Conservation (phyloP, 768 basidiomycete genomes). For the Psilocybe tampanensis region DNA sequence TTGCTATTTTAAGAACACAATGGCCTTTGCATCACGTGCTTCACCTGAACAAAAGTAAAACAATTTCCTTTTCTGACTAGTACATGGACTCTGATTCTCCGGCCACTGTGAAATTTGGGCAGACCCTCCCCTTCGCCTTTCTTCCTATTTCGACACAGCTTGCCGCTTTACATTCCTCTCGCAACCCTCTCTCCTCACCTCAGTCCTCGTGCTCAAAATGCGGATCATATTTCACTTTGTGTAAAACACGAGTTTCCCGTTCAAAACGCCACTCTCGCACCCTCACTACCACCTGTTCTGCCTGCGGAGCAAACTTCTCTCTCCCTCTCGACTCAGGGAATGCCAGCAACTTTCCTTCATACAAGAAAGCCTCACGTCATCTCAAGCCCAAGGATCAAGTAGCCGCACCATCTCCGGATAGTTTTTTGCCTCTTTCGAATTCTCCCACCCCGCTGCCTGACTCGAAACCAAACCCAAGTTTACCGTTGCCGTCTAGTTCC, state of each 20-base stretch:
- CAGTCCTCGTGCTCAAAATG: conserved; percentile 49
- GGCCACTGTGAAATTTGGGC: conserved; percentile 47
- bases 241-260: conserved; percentile 39
- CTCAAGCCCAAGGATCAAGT: neutral
- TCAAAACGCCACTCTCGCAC: conserved; percentile 23
- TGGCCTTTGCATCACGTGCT: conserved; percentile 17
- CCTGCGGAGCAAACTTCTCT: conserved; percentile 29
- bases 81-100: conserved; percentile 24
- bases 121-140: conserved; percentile 50
- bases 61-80: neutral
- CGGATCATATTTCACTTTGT: conserved; percentile 45
- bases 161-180: conserved; percentile 61
- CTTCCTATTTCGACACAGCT: conserved; percentile 55
- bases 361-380: conserved; percentile 4
- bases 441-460: neutral
- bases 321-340: conserved; percentile 20
- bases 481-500: neutral
- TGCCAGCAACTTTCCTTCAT: conserved; percentile 18
- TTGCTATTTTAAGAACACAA: conserved; percentile 14
- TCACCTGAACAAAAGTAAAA: neutral
- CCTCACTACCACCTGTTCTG: conserved; percentile 27
- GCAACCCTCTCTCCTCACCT: conserved; percentile 30
- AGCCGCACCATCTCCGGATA: neutral
- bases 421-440: neutral
- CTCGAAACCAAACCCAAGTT: neutral